A percentile compares a stretch with the other conserved stretches of the same genome.
phyloP scores from a whole-genome alignment of 2,329 filamentous ascomycete genomes.

The Tolypocladium endophyticum region DNA sequence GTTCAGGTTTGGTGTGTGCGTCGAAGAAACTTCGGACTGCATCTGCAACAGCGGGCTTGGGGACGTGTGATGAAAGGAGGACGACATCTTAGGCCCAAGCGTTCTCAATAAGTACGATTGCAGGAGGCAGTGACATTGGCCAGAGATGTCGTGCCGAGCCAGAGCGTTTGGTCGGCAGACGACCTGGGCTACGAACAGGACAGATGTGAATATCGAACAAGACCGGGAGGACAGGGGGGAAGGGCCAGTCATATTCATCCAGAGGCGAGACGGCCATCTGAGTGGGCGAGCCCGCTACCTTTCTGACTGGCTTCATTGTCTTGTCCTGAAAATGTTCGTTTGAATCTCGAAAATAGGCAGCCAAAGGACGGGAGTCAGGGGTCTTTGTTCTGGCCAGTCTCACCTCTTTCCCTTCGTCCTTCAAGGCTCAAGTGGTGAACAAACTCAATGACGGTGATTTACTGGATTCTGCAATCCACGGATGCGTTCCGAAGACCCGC shows the following conservation, averaged over 20 bases:
- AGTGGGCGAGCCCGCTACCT: neutral
- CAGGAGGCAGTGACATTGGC: no score
- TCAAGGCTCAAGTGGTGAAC: constrained; percentile 1
- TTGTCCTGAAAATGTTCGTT: neutral
- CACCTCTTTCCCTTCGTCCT: neutral
- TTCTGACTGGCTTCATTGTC: neutral
- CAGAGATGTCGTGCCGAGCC: neutral
- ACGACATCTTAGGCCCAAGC: neutral
- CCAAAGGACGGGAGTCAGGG: neutral
- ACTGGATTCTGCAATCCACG: neutral
- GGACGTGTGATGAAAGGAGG: neutral
- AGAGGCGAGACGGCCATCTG: neutral
- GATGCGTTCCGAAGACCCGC: no score
- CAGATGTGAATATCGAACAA: neutral
- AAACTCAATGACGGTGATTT: neutral
- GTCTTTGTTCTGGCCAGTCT: neutral
- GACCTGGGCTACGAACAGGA: neutral
- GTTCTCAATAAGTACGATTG: neutral
- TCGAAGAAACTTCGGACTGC: neutral
- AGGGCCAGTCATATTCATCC: neutral
- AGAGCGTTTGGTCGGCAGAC: neutral
- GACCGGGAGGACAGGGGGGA: neutral
- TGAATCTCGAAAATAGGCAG: neutral
- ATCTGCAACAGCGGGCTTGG: no score
- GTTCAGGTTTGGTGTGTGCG: neutral